Evolutionary conservation across 2,329 filamentous ascomycete genomes (phyloP), one percentile per base, ranked within the genome.

Genomic region (Ceratocystis papillata): DNA sequence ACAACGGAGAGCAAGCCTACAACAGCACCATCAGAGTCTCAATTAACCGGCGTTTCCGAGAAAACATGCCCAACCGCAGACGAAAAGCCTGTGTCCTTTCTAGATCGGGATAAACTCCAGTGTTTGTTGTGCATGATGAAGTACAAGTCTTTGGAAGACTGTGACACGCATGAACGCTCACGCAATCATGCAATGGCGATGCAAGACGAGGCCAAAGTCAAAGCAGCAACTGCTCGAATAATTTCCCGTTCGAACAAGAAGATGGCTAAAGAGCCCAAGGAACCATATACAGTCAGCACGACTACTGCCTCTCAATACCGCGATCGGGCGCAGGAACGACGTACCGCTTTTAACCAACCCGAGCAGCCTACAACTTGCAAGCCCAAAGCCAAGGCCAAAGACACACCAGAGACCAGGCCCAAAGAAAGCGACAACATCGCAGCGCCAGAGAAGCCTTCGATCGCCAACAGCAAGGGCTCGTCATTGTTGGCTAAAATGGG

Each of bases 401-500:
- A 62, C 44, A 41, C 37, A 12, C 10, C 63, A 62, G 61, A 64
- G 67, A 70, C 73, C 50, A 76, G 79, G 65, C 71, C 75, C 22
- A 77, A 78, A 55, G 20, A 41, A 10, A 53, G 61, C 28, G 45
- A 30, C 20, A 28, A 59, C 25, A 15, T 59, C 5, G 48, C 28
- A 22, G 17, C 7, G 7, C 10, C 57, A 5, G 45, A 37, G 41
- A 22, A 33, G 10, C 37, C 53, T 41, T 48, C 65, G 73, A 6
- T 73, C 76, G 41, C 75, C 78, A 5, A 72, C 73, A 62, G 83
- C 45, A 88, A 87, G 73, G 86, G 86, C 12, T 84, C 84, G 0
- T 83, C 83, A 2, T 79, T 89, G 72, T 77, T 90, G 48, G 83
- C 84, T 48, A 89, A 89, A 77, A 87, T 88, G 83, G 87, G 87